phyloP scores from a whole-genome alignment of 805 yeast species.

The Alloascoidea africana region DNA sequence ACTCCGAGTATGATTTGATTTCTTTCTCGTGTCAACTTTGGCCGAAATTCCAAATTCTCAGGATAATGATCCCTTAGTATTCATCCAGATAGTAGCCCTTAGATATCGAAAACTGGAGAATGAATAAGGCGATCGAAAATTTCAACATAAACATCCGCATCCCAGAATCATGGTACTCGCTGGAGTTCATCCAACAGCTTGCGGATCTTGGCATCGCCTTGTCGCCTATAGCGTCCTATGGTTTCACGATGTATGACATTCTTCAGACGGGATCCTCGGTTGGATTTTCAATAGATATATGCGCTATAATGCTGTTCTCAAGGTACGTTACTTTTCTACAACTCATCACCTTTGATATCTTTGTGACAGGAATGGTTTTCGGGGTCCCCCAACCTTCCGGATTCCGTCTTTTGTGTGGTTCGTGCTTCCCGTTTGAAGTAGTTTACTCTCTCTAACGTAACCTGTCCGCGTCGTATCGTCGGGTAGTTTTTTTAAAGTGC shows the following conservation, averaged over 20 bases:
- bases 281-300: not conserved
- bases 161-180: not conserved
- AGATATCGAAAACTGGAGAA: not conserved
- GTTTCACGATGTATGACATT: not conserved
- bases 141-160: not conserved
- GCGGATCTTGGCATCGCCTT: slow-evolving; percentile 1
- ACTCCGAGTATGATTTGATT: not conserved
- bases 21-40: not conserved
- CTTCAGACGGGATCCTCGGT: not conserved
- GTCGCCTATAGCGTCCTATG: not conserved
- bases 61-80: not conserved
- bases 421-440: no score
- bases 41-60: not conserved
- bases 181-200: not conserved
- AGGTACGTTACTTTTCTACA: not conserved
- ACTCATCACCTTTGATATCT: no score
- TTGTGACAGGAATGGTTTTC: no score
- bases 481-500: not conserved
- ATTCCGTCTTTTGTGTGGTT: no score
- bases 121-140: not conserved
- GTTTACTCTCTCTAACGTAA: no score
- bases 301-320: slow-evolving; percentile 1
- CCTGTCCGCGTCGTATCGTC: no score
- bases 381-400: no score
- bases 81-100: not conserved